phyloP scores from a whole-genome alignment of 495 filamentous ascomycete species.

The Penicillium simplicissimum region DNA sequence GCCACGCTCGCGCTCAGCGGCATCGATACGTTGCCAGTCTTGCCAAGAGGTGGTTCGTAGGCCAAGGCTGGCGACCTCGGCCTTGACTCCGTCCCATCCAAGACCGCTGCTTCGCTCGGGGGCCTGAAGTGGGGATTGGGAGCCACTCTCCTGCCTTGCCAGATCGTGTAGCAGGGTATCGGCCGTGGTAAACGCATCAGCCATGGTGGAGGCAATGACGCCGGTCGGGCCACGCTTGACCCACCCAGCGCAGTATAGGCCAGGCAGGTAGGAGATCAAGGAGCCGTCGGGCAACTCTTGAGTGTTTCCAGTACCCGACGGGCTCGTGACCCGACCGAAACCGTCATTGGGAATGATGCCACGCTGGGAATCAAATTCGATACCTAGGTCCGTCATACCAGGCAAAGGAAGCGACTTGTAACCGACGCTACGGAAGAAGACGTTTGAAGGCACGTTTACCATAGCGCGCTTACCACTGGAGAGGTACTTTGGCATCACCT shows the following conservation, averaged over 20 bases:
- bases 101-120: conserved; percentile 43
- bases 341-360: conserved; percentile 88
- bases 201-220: conserved; percentile 95
- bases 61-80: conserved; percentile 51
- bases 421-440: conserved; percentile 89
- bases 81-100: conserved; percentile 77
- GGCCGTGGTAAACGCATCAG: conserved; percentile 87
- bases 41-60: conserved; percentile 64
- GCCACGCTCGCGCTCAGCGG: conserved; percentile 69
- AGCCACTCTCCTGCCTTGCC: conserved; percentile 29
- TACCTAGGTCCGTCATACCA: conserved; percentile 72
- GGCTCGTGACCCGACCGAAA: conserved; percentile 66
- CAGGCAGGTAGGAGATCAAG: conserved; percentile 59
- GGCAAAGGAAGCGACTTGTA: conserved; percentile 79
- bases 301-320: conserved; percentile 22
- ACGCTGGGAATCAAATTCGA: conserved; percentile 70
- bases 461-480: conserved; percentile 47
- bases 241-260: conserved; percentile 94
- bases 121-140: conserved; percentile 49
- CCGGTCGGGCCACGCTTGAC: conserved; percentile 94
- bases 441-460: conserved; percentile 54
- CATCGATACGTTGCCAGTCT: conserved; percentile 86
- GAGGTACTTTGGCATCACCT: conserved; percentile 39
- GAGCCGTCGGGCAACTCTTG: conserved; percentile 38
- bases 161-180: conserved; percentile 79